These are phyloP conservation scores for Globisporangium irregulare DNA, from an alignment of 352 stramenopile species.

Conservation along the genomic window DNA sequence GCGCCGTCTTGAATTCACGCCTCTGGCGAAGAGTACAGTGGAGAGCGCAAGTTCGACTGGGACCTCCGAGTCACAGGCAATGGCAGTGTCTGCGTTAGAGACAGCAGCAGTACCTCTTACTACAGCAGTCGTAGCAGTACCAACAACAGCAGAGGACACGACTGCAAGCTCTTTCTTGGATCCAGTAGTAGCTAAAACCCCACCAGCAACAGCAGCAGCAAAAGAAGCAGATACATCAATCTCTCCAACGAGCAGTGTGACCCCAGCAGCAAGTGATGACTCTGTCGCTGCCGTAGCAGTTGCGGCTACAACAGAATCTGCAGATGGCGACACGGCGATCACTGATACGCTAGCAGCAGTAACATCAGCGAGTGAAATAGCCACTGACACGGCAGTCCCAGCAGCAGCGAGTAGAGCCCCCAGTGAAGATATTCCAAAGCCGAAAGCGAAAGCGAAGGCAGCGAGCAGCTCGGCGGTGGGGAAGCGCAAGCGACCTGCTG, in stretches of 20 bases:
- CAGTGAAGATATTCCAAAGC: background rate
- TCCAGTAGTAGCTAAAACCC: background rate
- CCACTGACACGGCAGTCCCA: background rate
- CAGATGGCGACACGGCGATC: background rate
- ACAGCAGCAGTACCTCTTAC: background rate
- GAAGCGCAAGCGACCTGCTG: conserved; percentile 13
- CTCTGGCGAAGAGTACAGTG: background rate
- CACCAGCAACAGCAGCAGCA: background rate
- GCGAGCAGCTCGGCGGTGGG: background rate
- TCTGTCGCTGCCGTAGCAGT: background rate
- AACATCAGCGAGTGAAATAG: background rate
- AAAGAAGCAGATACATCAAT: background rate
- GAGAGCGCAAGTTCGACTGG: background rate
- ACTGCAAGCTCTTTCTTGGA: background rate
- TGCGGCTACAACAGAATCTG: background rate
- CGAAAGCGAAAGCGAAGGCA: background rate
- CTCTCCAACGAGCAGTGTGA: background rate
- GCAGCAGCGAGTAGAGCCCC: background rate
- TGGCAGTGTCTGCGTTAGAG: too few relatives aligned
- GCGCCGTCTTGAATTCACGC: background rate
- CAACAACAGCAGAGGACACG: conserved; percentile 1
- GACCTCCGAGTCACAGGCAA: background rate
- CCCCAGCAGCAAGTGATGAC: background rate
- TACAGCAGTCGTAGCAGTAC: background rate
- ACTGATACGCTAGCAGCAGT: background rate